Percentiles rank a stretch among this genome's conserved stretches.
Conservation (phyloP, 441 rosid genomes). For the Syzygium malaccense region DNA sequence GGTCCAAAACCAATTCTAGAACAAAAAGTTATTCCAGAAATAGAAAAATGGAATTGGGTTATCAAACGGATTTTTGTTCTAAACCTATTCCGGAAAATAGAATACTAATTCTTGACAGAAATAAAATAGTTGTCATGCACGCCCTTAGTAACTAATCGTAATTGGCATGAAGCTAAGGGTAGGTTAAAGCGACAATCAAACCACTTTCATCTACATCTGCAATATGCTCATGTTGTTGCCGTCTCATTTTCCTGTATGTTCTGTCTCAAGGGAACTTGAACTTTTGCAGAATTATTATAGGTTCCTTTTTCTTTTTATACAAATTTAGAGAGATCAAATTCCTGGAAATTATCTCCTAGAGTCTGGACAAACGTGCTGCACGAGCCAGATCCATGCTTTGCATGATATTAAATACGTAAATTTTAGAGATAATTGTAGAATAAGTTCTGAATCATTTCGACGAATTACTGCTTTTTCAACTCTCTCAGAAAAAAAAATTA, state of each 20-base stretch:
- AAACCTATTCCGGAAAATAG: no score
- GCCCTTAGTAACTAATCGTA: no score
- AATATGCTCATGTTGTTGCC: no score
- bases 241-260: background rate
- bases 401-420: background rate
- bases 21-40: no score
- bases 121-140: no score
- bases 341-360: background rate
- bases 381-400: background rate
- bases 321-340: background rate
- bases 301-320: background rate
- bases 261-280: background rate
- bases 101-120: no score
- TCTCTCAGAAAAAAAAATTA: background rate
- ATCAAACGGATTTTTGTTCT: no score
- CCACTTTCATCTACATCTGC: no score
- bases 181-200: no score
- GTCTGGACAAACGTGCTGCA: background rate
- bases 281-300: background rate
- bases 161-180: no score
- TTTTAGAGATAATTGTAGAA: background rate
- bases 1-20: no score
- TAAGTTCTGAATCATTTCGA: background rate
- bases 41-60: no score
- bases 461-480: background rate